A percentile compares a stretch with the other conserved stretches of the same genome.
Conservation (phyloP, 2,329 filamentous ascomycete genomes). For the Calonectria hawksworthii region DNA sequence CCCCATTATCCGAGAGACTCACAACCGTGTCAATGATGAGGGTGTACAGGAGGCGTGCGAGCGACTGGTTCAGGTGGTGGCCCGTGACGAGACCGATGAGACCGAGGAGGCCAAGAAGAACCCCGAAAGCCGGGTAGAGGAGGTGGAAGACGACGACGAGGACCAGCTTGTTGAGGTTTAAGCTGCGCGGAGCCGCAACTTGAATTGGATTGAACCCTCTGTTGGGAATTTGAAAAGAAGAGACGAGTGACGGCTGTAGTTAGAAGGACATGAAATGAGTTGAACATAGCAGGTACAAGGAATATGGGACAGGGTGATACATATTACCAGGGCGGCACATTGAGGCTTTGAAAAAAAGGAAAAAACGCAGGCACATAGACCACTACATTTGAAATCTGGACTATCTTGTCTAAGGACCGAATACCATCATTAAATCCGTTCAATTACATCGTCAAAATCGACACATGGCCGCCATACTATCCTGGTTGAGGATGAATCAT, state of each 20-base stretch:
- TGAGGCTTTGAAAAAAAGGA: slow-evolving; percentile 6
- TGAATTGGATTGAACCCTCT: too few relatives aligned
- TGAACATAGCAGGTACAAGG: background rate
- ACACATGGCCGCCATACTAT: slow-evolving; percentile 5
- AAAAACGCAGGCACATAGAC: slow-evolving; percentile 7
- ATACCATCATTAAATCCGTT: slow-evolving; percentile 24
- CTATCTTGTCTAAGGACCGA: background rate
- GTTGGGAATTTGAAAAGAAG: background rate
- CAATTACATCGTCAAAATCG: slow-evolving; percentile 2
- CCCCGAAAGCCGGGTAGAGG: slow-evolving; percentile 57
- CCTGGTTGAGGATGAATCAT: slow-evolving; percentile 9
- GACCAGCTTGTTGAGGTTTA: slow-evolving; percentile 69
- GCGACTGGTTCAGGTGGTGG: slow-evolving; percentile 88
- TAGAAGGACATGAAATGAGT: background rate
- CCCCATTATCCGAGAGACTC: slow-evolving; percentile 88
- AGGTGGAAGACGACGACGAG: slow-evolving; percentile 64
- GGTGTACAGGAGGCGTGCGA: slow-evolving; percentile 88
- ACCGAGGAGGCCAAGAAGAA: slow-evolving; percentile 57
- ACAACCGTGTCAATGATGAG: slow-evolving; percentile 83
- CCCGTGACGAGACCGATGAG: slow-evolving; percentile 78
- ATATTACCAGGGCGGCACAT: background rate
- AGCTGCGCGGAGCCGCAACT: background rate
- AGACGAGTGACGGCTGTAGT: background rate
- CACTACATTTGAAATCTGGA: background rate
- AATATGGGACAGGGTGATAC: background rate